Evolutionary conservation across 108 stramenopile genomes (phyloP).

Genomic region (Cyclostephanos invisitatus): DNA sequence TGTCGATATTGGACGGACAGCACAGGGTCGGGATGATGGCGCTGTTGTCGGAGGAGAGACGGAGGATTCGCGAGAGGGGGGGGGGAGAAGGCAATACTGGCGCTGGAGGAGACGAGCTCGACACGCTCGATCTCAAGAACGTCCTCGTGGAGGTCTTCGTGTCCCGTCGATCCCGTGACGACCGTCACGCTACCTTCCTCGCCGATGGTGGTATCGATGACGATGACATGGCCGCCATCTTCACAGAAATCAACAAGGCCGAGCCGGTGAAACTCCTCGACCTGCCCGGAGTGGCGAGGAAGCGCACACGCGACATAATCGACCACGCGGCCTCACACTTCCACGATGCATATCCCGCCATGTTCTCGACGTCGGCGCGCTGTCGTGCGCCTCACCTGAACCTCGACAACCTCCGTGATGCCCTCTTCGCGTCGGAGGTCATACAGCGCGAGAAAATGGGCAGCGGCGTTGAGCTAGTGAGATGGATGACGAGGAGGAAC

Average conservation of each 20-base stretch:
- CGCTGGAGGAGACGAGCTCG: constrained; percentile 9
- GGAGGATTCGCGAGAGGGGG: constrained; percentile 22
- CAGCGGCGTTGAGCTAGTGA: constrained; percentile 49
- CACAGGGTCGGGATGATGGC: constrained; percentile 87
- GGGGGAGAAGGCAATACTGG: background rate
- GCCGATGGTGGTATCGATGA: background rate
- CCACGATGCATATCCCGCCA: constrained; percentile 59
- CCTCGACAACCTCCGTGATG: constrained; percentile 84
- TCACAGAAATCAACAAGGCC: constrained; percentile 87
- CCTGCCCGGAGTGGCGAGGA: constrained; percentile 67
- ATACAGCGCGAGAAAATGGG: constrained; percentile 56
- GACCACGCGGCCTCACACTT: constrained; percentile 60
- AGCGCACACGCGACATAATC: constrained; percentile 62
- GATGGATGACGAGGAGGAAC: constrained; percentile 67
- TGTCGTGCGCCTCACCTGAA: constrained; percentile 89
- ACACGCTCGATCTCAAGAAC: constrained; percentile 58
- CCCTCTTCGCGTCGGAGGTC: constrained; percentile 75
- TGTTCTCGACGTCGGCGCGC: constrained; percentile 76
- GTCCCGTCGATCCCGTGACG: background rate
- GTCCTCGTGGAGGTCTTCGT: constrained; percentile 84
- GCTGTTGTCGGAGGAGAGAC: constrained; percentile 54
- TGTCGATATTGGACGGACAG: constrained; percentile 86
- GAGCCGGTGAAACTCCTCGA: constrained; percentile 85
- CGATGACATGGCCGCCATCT: constrained; percentile 66
- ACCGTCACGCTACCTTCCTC: background rate